A percentile compares a stretch with the other conserved stretches of the same genome.
These are phyloP conservation scores for Zoysia pacifica DNA, from an alignment of 176 grass and related monocot genomes.

Conservation along the genomic window DNA sequence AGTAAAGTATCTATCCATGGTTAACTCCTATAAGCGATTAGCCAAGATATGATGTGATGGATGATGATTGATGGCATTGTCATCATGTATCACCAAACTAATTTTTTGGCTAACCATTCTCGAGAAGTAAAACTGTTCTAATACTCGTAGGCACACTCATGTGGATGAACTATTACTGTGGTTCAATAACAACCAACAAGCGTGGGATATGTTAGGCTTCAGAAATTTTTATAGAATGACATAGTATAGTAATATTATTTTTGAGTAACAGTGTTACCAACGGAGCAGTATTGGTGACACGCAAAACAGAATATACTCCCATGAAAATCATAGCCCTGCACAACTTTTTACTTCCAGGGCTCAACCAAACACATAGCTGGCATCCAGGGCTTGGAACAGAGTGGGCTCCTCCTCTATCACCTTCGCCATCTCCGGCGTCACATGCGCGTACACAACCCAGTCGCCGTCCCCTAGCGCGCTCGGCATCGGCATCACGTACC, in stretches of 20 bases:
- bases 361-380: slow-evolving; percentile 50
- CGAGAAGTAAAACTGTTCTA: not conserved
- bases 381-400: slow-evolving; percentile 42
- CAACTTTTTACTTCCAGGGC: not conserved
- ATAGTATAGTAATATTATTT: too few relatives aligned
- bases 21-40: too few relatives aligned
- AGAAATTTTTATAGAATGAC: too few relatives aligned
- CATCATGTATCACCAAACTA: not conserved
- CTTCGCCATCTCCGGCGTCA: slow-evolving; percentile 29
- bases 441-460: slow-evolving; percentile 74
- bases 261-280: too few relatives aligned
- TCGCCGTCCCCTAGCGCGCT: slow-evolving; percentile 47
- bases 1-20: not conserved
- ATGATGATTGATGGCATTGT: not conserved
- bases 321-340: too few relatives aligned
- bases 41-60: not conserved
- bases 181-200: too few relatives aligned
- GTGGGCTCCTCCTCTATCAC: slow-evolving; percentile 59
- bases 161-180: not conserved
- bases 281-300: too few relatives aligned
- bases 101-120: too few relatives aligned
- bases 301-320: too few relatives aligned
- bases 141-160: not conserved
- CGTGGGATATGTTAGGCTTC: too few relatives aligned
- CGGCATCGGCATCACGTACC: slow-evolving; percentile 82